These are phyloP conservation scores for Trifolium pratense DNA, from an alignment of 306 rosid species.

Conservation along the genomic window DNA sequence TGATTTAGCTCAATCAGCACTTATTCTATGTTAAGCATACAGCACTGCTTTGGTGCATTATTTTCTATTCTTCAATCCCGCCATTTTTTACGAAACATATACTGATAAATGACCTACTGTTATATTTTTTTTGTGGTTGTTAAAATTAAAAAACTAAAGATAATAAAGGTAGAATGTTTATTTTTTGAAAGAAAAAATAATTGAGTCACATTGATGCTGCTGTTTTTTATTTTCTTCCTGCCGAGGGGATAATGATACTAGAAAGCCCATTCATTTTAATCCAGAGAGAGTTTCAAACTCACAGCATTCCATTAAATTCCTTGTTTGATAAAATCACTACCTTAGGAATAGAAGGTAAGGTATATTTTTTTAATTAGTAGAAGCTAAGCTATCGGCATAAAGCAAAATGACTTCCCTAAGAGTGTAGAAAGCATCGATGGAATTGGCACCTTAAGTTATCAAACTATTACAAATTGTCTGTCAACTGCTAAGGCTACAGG, in stretches of 20 bases:
- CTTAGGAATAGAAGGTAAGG: background rate
- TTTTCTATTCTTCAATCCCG: background rate
- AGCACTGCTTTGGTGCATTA: background rate
- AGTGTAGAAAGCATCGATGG: background rate
- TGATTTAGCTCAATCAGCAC: slow-evolving; percentile 4
- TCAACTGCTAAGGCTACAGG: background rate
- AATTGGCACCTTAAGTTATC: background rate
- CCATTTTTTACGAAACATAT: background rate
- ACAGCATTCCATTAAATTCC: background rate
- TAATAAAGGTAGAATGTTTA: background rate
- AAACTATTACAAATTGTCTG: background rate
- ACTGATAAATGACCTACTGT: background rate
- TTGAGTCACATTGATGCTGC: background rate
- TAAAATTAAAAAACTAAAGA: background rate
- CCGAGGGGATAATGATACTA: background rate
- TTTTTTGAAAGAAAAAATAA: background rate
- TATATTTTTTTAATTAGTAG: background rate
- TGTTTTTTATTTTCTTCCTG: background rate
- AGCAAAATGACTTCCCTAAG: background rate
- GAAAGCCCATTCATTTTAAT: background rate
- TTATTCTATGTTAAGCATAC: slow-evolving; percentile 4
- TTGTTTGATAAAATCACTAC: background rate
- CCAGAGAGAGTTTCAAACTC: background rate
- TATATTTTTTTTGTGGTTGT: background rate
- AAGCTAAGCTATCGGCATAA: background rate